Percentiles rank a stretch among this genome's conserved stretches.
phyloP scores from a whole-genome alignment of 352 stramenopile species.

The Pythium graminicola region DNA sequence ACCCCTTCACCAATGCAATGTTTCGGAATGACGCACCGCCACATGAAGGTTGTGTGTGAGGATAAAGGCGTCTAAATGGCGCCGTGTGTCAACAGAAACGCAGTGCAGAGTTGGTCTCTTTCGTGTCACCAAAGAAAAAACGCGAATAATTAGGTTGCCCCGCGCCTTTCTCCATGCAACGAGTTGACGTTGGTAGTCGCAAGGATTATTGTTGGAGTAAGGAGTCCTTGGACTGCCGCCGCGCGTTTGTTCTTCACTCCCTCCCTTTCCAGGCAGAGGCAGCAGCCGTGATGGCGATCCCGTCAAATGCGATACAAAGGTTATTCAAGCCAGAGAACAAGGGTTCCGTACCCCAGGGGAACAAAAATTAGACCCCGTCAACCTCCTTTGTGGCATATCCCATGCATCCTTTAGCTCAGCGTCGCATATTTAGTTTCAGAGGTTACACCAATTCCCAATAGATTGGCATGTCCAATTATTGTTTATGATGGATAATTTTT shows the following conservation, averaged over 20 bases:
- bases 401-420: constrained; percentile 1
- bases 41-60: neutral
- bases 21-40: constrained; percentile 12
- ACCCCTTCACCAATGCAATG: too few relatives aligned
- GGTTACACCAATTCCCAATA: constrained; percentile 1
- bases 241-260: constrained; percentile 6
- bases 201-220: too few relatives aligned
- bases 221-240: too few relatives aligned
- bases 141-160: too few relatives aligned
- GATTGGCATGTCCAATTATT: neutral
- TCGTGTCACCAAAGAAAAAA: neutral
- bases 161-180: constrained; percentile 6
- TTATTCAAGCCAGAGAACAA: constrained; percentile 22
- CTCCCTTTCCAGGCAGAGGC: constrained; percentile 5
- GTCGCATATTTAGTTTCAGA: neutral
- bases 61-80: neutral
- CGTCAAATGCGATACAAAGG: constrained; percentile 22
- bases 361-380: neutral
- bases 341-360: neutral
- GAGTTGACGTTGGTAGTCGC: neutral
- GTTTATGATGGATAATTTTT: neutral
- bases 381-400: constrained; percentile 1
- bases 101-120: neutral
- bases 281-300: constrained; percentile 9
- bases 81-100: neutral